phyloP scores from a whole-genome alignment of 2,329 filamentous ascomycete genomes.

The Fusarium sp. region DNA sequence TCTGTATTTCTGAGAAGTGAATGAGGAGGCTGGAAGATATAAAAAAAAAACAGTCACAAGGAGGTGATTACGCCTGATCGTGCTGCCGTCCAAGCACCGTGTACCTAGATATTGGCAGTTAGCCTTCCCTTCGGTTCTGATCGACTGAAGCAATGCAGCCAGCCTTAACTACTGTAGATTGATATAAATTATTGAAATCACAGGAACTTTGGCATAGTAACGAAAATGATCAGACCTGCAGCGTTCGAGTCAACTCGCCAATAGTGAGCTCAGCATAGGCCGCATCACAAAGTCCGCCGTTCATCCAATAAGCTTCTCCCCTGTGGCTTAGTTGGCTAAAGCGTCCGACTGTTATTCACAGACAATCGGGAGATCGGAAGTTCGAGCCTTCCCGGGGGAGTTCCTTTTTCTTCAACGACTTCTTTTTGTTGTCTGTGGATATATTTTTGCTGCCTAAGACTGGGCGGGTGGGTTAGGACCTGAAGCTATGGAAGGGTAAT shows the following conservation, averaged over 20 bases:
- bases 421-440: constrained; percentile 1
- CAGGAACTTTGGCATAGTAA: neutral
- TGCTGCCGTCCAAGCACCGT: neutral
- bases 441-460: constrained; percentile 14
- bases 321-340: constrained; percentile 45
- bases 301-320: constrained; percentile 27
- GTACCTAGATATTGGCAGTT: neutral
- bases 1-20: neutral
- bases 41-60: too few relatives aligned
- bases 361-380: constrained; percentile 48
- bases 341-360: constrained; percentile 41
- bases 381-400: constrained; percentile 49
- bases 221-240: neutral
- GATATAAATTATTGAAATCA: neutral
- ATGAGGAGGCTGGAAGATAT: neutral
- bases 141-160: neutral
- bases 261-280: neutral
- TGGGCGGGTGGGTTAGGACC: neutral
- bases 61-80: neutral
- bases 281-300: neutral
- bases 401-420: neutral
- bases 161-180: neutral
- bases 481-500: neutral
- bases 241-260: neutral
- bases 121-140: neutral